Evolutionary conservation across 768 basidiomycete genomes (phyloP), one percentile per base, ranked within the genome.

Genomic region (Rickenella mellea): DNA sequence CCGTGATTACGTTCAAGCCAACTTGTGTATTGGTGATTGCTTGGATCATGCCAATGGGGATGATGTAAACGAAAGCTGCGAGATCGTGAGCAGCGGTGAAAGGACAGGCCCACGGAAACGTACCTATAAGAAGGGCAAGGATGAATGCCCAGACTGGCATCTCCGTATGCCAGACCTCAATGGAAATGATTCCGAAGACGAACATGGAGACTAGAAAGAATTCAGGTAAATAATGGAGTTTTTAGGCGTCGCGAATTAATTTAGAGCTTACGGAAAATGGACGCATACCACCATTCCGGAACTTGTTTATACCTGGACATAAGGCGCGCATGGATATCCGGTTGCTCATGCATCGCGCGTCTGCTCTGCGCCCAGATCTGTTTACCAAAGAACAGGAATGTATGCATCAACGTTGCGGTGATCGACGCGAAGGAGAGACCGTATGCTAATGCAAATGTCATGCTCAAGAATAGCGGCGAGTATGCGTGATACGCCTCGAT

Each of bases 281-380:
- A 48, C 22, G 46, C 52, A 48, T 73, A 74, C 69, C 71, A 75
- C 73, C 72, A 74, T 28, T 71, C 68, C 6, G 73, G 73, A 7
- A 75, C 74, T 47, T 70, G 63, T 10, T 43, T 51, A 54, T 71
- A 69, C 22, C 40, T 45, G 11, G 55, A 52, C 73, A 74, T 74
- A n/a, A 72, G 51, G 17, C 69, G 57, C 5, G 68, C 65, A 44
- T 74, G 73, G 47, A 74, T 66, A 46, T 74, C 71, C 6, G 70
- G 67, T 35, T 71, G 69, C 44, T 72, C 72, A 43, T 53, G 51
- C 51, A 70, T 55, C 11, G 69, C 62, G 27, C 67, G 55, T 39
- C 67, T 60, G n/a, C 64, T 55, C 48, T 70, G 70, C 12, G 54
- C 51, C 57, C 57, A 60, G 36, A 67, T 69, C 48, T 64, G 66